Evolutionary conservation across 495 filamentous ascomycete species (phyloP), one percentile per base, ranked within the genome.

Genomic region (Penicillium herquei): DNA sequence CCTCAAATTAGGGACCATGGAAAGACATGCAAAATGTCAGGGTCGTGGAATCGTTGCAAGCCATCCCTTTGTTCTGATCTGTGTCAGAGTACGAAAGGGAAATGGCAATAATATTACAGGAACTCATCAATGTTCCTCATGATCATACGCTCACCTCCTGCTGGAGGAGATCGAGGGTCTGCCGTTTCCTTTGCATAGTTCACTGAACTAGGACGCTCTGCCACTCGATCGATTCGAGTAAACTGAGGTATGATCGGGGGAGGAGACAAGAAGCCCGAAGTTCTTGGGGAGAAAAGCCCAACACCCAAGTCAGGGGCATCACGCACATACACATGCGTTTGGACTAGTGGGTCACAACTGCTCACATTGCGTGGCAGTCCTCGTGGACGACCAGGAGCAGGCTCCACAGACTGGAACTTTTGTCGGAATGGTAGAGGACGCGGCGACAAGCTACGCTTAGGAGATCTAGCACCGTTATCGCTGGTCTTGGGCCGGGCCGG

Each of bases 91-190:
- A 37, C 2, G 6, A 9, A 37, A 37, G 34, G 12, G 34, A 13
- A 37, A 37, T 9, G 34, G 40, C n/a, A 18, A 42, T 47, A 63
- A 54, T 57, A 68, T 74, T 70, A 78, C 49, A 78, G 61, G 65
- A 81, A 74, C 63, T 81, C 79, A 61, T 78, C 78, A 61, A 81
- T 81, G 57, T 69, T 81, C 66, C 79, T 76, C 70, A 79, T 77
- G 51, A 81, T 80, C 49, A 78, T 60, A 16, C 72, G 68, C 57
- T 80, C 79, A 9, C 70, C 70, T 40, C 72, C 73, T 31, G 68
- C 66, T 12, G 74, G 74, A 40, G 79, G 79, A 13, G 78, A 81
- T 55, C 79, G 70, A 2, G 79, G 79, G 64, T 81, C 79, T 3
- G 68, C 65, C 40, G 71, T 65, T 48, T 68, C 51, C 3, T 62